phyloP scores from a whole-genome alignment of 805 yeast genomes.

The Metschnikowia koreensis region DNA sequence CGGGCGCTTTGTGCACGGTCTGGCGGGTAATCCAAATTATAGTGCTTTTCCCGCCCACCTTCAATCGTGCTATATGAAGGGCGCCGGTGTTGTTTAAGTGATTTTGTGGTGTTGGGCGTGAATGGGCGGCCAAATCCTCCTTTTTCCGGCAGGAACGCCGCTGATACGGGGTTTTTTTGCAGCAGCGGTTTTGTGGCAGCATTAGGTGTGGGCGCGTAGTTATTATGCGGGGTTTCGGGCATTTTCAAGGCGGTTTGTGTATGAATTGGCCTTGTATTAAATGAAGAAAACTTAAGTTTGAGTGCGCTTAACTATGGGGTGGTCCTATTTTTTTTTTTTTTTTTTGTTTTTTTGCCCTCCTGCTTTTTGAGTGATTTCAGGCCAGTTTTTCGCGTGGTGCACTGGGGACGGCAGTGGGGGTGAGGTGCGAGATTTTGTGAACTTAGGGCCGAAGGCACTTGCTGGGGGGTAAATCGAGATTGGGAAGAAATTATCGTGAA shows the following conservation, averaged over 20 bases:
- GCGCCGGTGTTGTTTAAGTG: conserved; percentile 19
- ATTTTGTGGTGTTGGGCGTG: conserved; percentile 25
- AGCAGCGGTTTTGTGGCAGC: neutral
- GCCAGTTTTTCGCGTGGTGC: too few relatives aligned
- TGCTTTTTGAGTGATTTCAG: too few relatives aligned
- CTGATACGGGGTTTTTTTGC: neutral
- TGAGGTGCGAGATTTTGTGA: too few relatives aligned
- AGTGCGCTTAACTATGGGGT: neutral
- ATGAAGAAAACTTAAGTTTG: neutral
- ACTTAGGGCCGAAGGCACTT: too few relatives aligned
- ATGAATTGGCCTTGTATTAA: neutral
- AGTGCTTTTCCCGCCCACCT: conserved; percentile 33
- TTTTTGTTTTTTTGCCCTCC: too few relatives aligned
- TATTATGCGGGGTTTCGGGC: neutral
- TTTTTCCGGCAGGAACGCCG: neutral
- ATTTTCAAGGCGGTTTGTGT: neutral
- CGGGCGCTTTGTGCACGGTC: conserved; percentile 29
- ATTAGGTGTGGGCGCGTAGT: neutral
- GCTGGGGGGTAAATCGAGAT: too few relatives aligned
- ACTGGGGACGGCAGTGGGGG: too few relatives aligned
- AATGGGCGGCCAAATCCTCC: conserved; percentile 13
- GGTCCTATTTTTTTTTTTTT: too few relatives aligned
- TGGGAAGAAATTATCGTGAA: too few relatives aligned
- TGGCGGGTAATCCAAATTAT: conserved; percentile 53
- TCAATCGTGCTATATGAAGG: conserved; percentile 34